Conservation (phyloP, 768 basidiomycete species). For the Tulasnella sp. region DNA sequence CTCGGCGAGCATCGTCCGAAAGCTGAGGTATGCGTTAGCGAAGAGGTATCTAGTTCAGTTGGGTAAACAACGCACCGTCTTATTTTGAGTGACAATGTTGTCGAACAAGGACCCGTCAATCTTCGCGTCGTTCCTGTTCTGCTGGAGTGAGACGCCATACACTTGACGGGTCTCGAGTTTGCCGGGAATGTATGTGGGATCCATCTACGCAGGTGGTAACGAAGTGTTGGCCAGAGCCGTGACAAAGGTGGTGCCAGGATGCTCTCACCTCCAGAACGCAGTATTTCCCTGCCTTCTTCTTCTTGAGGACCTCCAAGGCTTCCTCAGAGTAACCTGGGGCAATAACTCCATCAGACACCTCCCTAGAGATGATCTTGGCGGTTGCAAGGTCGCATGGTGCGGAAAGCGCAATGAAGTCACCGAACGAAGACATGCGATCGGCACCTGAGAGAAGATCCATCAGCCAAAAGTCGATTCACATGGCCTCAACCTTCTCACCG, state of each 20-base stretch:
- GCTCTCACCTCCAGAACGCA: constrained; percentile 81
- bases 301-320: constrained; percentile 83
- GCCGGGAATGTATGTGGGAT: constrained; percentile 74
- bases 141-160: constrained; percentile 86
- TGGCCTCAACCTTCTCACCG: constrained; percentile 48
- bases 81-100: constrained; percentile 87
- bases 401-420: constrained; percentile 96
- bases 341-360: constrained; percentile 97
- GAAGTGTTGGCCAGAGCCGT: background rate
- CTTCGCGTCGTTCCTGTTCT: constrained; percentile 84
- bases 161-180: constrained; percentile 91
- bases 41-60: background rate
- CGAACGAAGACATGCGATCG: constrained; percentile 99
- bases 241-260: background rate
- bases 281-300: constrained; percentile 99
- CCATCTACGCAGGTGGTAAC: constrained; percentile 57
- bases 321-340: constrained; percentile 88
- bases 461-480: background rate
- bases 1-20: constrained; percentile 70
- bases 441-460: constrained; percentile 54
- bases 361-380: constrained; percentile 94
- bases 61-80: constrained; percentile 53
- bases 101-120: constrained; percentile 75
- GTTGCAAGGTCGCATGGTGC: constrained; percentile 90
- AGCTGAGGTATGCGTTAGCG: constrained; percentile 49